These are phyloP conservation scores for Mortierella alpina DNA, from an alignment of 192 early-diverging fungal genomes.

Conservation along the genomic window DNA sequence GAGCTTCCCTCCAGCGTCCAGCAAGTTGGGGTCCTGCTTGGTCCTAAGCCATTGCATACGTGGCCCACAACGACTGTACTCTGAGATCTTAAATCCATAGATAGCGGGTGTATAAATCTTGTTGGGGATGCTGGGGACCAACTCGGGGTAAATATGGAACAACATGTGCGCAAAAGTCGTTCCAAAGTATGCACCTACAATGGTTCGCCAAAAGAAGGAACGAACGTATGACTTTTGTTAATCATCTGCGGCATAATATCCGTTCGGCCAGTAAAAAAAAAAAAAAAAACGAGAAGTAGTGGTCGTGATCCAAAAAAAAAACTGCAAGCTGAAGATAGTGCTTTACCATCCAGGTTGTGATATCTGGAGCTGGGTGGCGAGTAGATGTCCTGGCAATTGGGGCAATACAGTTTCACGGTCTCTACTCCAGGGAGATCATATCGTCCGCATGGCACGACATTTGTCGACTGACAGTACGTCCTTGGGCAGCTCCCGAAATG, in stretches of 20 bases:
- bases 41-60: slow-evolving; percentile 93
- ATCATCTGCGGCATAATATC: background rate
- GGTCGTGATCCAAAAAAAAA: background rate
- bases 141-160: slow-evolving; percentile 86
- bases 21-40: slow-evolving; percentile 30
- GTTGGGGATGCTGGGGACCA: slow-evolving; percentile 66
- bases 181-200: slow-evolving; percentile 91
- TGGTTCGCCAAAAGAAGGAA: background rate
- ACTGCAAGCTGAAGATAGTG: background rate
- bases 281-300: slow-evolving; percentile 11
- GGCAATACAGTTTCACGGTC: slow-evolving; percentile 82
- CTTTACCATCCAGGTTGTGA: slow-evolving; percentile 73
- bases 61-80: slow-evolving; percentile 79
- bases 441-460: slow-evolving; percentile 77
- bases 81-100: slow-evolving; percentile 93
- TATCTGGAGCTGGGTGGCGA: slow-evolving; percentile 76
- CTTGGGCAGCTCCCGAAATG: slow-evolving; percentile 85
- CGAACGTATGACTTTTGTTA: background rate
- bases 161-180: slow-evolving; percentile 95
- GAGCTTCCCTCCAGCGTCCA: slow-evolving; percentile 38
- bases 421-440: slow-evolving; percentile 75
- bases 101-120: slow-evolving; percentile 85
- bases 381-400: slow-evolving; percentile 85
- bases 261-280: slow-evolving; percentile 11
- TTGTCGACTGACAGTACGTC: slow-evolving; percentile 70